Percentiles rank a stretch among this genome's conserved stretches.
Evolutionary conservation across 2,329 filamentous ascomycete species (phyloP).

Genomic region (Pseudopyrenochaeta lycopersici): DNA sequence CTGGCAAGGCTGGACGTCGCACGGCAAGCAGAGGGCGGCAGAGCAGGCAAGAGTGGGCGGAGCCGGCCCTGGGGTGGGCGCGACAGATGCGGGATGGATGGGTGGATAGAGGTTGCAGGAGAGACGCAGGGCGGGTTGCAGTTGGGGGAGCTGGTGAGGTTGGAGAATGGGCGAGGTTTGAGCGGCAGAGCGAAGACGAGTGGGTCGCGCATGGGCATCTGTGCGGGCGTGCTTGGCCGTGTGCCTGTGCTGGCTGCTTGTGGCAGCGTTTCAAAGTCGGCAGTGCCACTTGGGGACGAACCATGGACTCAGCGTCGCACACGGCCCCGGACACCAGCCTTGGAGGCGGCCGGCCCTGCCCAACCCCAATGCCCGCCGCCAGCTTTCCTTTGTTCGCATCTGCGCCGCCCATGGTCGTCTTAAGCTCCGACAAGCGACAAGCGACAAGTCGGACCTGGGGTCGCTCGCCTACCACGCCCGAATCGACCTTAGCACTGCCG

Average conservation of each 20-base stretch:
- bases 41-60: slow-evolving; percentile 10
- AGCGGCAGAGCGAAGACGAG: slow-evolving; percentile 20
- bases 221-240: slow-evolving; percentile 9
- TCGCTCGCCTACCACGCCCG: slow-evolving; percentile 4
- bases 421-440: background rate
- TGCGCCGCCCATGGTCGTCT: no score
- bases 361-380: no score
- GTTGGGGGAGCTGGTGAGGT: slow-evolving; percentile 12
- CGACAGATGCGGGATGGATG: slow-evolving; percentile 29
- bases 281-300: slow-evolving; percentile 1
- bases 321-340: background rate
- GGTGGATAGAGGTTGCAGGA: slow-evolving; percentile 11
- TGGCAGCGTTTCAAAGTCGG: no score
- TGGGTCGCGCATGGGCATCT: slow-evolving; percentile 17
- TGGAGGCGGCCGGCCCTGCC: no score
- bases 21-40: slow-evolving; percentile 18
- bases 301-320: background rate
- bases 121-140: background rate
- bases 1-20: slow-evolving; percentile 33
- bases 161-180: slow-evolving; percentile 23
- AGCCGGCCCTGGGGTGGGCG: slow-evolving; percentile 34
- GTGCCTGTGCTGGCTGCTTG: background rate
- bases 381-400: background rate
- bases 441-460: slow-evolving; percentile 1
- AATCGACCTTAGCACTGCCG: slow-evolving; percentile 13